phyloP scores from a whole-genome alignment of 2,329 filamentous ascomycete species.

The Pseudogymnoascus sp. region DNA sequence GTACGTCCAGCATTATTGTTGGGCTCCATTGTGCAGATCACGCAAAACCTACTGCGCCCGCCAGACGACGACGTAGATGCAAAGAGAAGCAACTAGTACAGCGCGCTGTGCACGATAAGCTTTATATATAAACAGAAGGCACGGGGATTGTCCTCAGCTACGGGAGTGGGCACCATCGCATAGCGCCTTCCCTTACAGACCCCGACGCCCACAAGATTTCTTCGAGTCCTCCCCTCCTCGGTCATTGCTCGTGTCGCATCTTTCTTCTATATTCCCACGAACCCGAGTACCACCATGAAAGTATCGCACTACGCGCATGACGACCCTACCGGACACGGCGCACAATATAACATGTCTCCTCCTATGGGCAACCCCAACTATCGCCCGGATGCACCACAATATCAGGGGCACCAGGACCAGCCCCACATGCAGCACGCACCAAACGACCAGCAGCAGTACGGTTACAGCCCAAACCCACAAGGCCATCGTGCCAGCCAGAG shows the following conservation, averaged over 20 bases:
- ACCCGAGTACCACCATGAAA: neutral
- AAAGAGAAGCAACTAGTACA: neutral
- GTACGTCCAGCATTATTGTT: conserved; percentile 1
- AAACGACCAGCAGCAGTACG: neutral
- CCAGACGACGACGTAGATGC: conserved; percentile 5
- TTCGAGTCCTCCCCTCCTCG: neutral
- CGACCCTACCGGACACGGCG: conserved; percentile 1
- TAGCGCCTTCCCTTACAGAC: neutral
- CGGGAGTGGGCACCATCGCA: neutral
- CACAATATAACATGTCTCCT: conserved; percentile 5
- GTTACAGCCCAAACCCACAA: neutral
- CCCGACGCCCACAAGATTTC: neutral
- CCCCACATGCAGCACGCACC: neutral
- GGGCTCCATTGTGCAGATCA: conserved; percentile 3
- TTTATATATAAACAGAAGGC: conserved; percentile 2
- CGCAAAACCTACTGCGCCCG: neutral
- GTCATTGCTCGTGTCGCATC: neutral
- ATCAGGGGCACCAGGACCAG: neutral
- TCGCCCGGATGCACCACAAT: neutral
- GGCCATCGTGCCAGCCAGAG: neutral
- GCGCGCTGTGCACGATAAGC: neutral
- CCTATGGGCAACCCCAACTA: neutral
- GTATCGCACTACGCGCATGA: conserved; percentile 5
- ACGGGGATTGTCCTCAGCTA: neutral
- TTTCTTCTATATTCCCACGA: neutral